Percentiles rank a stretch among this genome's conserved stretches.
These are phyloP conservation scores for Ricinus communis DNA, from an alignment of 345 rosid species.

Conservation along the genomic window DNA sequence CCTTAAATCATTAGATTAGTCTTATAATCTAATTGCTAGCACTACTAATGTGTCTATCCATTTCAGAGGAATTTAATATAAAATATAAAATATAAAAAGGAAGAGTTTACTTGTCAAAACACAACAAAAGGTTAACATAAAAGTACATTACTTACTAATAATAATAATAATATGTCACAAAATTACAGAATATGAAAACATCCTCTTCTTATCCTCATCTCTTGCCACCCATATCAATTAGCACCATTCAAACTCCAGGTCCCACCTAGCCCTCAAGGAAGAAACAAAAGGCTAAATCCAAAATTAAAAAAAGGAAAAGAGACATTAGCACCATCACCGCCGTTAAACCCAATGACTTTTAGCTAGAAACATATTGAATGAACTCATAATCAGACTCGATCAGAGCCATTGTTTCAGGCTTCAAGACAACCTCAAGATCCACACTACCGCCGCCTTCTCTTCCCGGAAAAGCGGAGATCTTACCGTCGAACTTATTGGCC, in stretches of 20 bases:
- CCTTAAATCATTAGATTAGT: no score
- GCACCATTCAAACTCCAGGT: background rate
- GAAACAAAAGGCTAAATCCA: no score
- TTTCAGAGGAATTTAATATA: no score
- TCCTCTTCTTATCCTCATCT: conserved; percentile 1
- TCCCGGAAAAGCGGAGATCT: conserved; percentile 96
- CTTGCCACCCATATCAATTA: background rate
- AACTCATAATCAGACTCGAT: conserved; percentile 74
- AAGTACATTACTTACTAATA: no score
- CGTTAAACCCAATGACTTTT: background rate
- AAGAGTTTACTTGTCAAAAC: no score
- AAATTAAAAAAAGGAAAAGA: background rate
- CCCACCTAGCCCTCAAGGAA: no score
- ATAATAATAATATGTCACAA: no score
- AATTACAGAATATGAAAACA: background rate
- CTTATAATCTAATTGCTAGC: no score
- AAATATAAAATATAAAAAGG: no score
- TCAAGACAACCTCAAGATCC: conserved; percentile 77
- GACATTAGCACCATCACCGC: background rate
- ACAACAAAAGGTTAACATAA: no score
- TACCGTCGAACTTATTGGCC: conserved; percentile 92
- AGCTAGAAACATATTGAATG: conserved; percentile 55
- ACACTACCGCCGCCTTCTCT: conserved; percentile 71
- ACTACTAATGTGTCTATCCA: no score
- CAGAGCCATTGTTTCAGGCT: conserved; percentile 82